These are phyloP conservation scores for Anthostomella pinea DNA, from an alignment of 2,329 filamentous ascomycete genomes.

Conservation along the genomic window DNA sequence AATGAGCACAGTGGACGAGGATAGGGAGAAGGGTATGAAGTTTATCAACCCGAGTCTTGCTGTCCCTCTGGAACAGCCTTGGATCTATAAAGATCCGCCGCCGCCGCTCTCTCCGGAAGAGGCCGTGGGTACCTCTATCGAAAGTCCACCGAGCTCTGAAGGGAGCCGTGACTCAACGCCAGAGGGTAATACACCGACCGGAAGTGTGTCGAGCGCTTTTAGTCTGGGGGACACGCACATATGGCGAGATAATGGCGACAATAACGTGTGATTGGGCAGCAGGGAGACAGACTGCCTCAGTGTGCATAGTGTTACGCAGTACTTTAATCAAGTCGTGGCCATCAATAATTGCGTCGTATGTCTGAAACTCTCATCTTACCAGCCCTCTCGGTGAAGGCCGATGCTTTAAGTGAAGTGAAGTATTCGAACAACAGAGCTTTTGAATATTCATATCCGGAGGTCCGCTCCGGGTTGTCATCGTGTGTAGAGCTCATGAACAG, in stretches of 20 bases:
- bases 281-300: constrained; percentile 3
- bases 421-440: no score
- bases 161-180: constrained; percentile 5
- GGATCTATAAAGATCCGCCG: constrained; percentile 62
- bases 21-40: constrained; percentile 63
- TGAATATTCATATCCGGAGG: no score
- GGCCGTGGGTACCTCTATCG: constrained; percentile 11
- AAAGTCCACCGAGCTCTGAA: constrained; percentile 12
- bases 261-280: constrained; percentile 18
- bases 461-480: no score
- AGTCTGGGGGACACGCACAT: constrained; percentile 30
- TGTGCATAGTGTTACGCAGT: no score
- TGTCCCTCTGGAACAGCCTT: constrained; percentile 65
- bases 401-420: no score
- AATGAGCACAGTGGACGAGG: constrained; percentile 69
- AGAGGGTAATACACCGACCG: constrained; percentile 11
- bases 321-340: no score
- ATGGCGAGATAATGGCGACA: constrained; percentile 26
- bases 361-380: no score
- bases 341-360: no score
- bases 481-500: no score
- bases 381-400: no score
- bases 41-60: constrained; percentile 78
- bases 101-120: constrained; percentile 30
- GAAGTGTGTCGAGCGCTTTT: constrained; percentile 30